Conservation (phyloP, 2,329 filamentous ascomycete species). For the Penicillium crustosum region DNA sequence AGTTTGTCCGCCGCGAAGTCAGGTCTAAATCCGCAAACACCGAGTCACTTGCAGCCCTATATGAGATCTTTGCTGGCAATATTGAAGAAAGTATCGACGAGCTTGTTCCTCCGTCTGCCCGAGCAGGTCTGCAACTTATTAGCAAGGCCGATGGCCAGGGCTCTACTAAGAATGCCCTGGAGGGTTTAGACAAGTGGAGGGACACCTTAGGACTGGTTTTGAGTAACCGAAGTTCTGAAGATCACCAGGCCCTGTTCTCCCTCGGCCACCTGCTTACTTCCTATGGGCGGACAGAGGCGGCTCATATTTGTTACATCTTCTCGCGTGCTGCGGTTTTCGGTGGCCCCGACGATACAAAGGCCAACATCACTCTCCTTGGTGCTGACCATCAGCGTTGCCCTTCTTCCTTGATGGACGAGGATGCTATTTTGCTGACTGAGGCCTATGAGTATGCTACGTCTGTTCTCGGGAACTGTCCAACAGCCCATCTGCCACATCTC, state of each 20-base stretch:
- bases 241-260: conserved; percentile 73
- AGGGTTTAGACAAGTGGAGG: conserved; percentile 88
- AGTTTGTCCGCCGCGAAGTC: conserved; percentile 94
- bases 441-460: conserved; percentile 89
- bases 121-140: conserved; percentile 88
- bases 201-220: conserved; percentile 84
- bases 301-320: conserved; percentile 92
- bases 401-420: conserved; percentile 72
- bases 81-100: conserved; percentile 93
- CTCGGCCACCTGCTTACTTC: conserved; percentile 78
- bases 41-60: conserved; percentile 84
- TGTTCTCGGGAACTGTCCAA: conserved; percentile 60
- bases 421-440: conserved; percentile 90
- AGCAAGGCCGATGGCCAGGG: conserved; percentile 65
- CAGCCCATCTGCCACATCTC: conserved; percentile 71
- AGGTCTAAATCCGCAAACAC: conserved; percentile 77
- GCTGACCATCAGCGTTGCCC: conserved; percentile 73
- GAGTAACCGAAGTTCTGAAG: conserved; percentile 81
- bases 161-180: conserved; percentile 69
- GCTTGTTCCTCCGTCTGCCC: conserved; percentile 86
- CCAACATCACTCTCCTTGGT: conserved; percentile 79
- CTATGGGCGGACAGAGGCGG: conserved; percentile 87
- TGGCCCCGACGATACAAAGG: conserved; percentile 76
- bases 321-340: conserved; percentile 72
- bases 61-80: conserved; percentile 92